Conservation (phyloP, 1,139 yeast species). For the Sugiyamaella novakii region DNA sequence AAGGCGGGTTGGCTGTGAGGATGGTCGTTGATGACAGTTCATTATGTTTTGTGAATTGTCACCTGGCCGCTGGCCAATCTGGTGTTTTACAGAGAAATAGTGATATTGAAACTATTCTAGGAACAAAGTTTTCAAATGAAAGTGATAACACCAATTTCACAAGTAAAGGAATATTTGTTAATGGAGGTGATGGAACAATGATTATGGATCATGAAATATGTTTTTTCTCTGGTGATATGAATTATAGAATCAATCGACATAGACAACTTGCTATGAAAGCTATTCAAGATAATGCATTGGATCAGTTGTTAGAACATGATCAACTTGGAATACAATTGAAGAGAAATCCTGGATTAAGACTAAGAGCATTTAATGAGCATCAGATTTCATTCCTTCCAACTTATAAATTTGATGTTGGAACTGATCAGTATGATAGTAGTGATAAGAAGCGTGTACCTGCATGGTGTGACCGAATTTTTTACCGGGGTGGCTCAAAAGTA, state of each 20-base stretch:
- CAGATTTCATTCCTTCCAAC: slow-evolving; percentile 83
- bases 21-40: slow-evolving; percentile 74
- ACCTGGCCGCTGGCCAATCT: slow-evolving; percentile 86
- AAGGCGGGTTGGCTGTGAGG: slow-evolving; percentile 90
- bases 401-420: slow-evolving; percentile 87
- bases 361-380: slow-evolving; percentile 75
- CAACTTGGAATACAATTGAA: slow-evolving; percentile 76
- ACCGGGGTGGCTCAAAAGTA: slow-evolving; percentile 50
- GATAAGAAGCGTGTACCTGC: slow-evolving; percentile 95
- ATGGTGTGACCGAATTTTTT: slow-evolving; percentile 92
- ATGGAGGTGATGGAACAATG: slow-evolving; percentile 52
- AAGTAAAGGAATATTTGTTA: slow-evolving; percentile 47
- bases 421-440: slow-evolving; percentile 74
- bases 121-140: slow-evolving; percentile 56
- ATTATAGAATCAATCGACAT: slow-evolving; percentile 72
- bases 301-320: slow-evolving; percentile 65
- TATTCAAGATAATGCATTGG: slow-evolving; percentile 54
- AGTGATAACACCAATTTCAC: slow-evolving; percentile 46
- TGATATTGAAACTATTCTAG: slow-evolving; percentile 71
- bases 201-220: slow-evolving; percentile 77
- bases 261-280: slow-evolving; percentile 68
- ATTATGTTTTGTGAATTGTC: slow-evolving; percentile 81
- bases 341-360: slow-evolving; percentile 60
- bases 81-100: slow-evolving; percentile 80
- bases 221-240: slow-evolving; percentile 94